Evolutionary conservation across 306 rosid genomes (phyloP).

Genomic region (Quercus parvula): DNA sequence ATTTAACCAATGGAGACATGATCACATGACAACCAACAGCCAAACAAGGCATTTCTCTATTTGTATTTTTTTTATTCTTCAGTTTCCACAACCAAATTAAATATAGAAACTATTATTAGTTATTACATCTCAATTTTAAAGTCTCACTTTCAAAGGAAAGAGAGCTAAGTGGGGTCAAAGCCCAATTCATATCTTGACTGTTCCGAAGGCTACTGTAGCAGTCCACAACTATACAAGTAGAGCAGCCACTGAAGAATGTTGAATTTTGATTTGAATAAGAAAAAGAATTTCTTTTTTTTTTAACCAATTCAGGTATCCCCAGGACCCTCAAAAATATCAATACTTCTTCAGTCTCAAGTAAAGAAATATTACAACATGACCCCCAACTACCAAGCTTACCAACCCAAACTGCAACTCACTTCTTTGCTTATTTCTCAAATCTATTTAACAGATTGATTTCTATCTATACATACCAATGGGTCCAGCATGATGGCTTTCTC

Average conservation of each 20-base stretch:
- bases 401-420: slow-evolving; percentile 39
- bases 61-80: slow-evolving; percentile 26
- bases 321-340: slow-evolving; percentile 42
- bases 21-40: slow-evolving; percentile 34
- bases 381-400: slow-evolving; percentile 34
- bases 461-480: slow-evolving; percentile 34
- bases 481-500: slow-evolving; percentile 20
- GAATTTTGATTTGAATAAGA: slow-evolving; percentile 33
- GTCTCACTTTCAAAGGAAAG: slow-evolving; percentile 1
- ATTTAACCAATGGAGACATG: slow-evolving; percentile 18
- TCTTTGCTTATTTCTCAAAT: slow-evolving; percentile 47
- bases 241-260: slow-evolving; percentile 39
- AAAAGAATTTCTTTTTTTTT: slow-evolving; percentile 24
- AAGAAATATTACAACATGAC: slow-evolving; percentile 46
- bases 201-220: background rate
- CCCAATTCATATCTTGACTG: background rate
- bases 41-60: slow-evolving; percentile 2
- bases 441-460: slow-evolving; percentile 30
- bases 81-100: slow-evolving; percentile 15
- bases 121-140: slow-evolving; percentile 16
- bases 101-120: background rate
- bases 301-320: slow-evolving; percentile 15
- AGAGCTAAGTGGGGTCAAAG: background rate
- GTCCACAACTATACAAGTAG: background rate
- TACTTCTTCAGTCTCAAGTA: slow-evolving; percentile 46